phyloP scores from a whole-genome alignment of 2,329 filamentous ascomycete genomes.

The Aspergillus glaucus region DNA sequence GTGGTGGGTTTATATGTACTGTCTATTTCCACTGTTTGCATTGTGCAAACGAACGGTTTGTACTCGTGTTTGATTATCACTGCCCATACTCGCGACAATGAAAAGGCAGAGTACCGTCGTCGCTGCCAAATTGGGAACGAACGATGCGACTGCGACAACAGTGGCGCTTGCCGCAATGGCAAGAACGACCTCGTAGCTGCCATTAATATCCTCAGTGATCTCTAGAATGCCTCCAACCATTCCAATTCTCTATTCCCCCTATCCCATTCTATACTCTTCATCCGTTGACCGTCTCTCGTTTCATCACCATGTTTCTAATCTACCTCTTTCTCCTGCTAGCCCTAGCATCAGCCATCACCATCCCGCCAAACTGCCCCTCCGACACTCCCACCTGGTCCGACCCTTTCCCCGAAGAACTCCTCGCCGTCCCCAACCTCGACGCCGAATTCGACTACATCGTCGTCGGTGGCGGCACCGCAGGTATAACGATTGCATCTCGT shows the following conservation, averaged over 20 bases:
- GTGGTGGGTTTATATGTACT: background rate
- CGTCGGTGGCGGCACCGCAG: conserved; percentile 34
- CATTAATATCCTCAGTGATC: background rate
- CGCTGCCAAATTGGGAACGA: background rate
- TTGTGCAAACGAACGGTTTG: background rate
- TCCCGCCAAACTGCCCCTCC: too few species aligned
- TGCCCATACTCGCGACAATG: background rate
- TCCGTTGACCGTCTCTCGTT: too few species aligned
- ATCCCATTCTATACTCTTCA: too few species aligned
- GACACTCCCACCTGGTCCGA: background rate
- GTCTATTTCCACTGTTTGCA: background rate
- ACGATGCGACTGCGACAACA: background rate
- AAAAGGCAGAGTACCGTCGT: background rate
- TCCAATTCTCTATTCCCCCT: too few species aligned
- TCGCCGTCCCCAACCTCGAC: conserved; percentile 2
- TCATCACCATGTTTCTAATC: too few species aligned
- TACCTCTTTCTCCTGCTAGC: background rate
- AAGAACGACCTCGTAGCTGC: background rate
- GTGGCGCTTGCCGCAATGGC: background rate
- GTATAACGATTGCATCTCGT: conserved; percentile 42
- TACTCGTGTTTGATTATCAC: background rate
- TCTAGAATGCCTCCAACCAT: too few species aligned
- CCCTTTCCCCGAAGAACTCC: background rate
- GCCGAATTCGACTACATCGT: conserved; percentile 26
- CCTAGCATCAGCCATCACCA: background rate